Evolutionary conservation across 768 basidiomycete genomes (phyloP), one percentile per base, ranked within the genome.

Genomic region (Lactifluus volemus): DNA sequence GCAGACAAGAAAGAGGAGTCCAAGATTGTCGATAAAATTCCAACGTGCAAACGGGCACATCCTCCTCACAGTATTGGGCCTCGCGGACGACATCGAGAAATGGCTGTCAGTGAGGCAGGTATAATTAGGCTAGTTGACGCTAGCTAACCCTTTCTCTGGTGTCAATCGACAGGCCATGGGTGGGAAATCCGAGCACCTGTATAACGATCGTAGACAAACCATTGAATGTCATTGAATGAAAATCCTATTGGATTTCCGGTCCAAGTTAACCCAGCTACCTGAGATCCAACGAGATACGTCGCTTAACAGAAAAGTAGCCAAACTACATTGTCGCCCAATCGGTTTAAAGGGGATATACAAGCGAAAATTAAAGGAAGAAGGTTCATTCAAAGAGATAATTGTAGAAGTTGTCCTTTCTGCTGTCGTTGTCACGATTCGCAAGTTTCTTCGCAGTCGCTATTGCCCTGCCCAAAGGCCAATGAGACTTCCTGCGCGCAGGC

Each of bases 1-100:
- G 57, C 77, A 3, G 88, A 91, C 68, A 90, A 90, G 76, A 90
- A 88, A 75, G 90, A 88, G 68, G 89, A 91, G 70, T 82, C 76
- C 57, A 88, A 89, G 58, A 87, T 85, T 0, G 85, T 89, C 29
- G 78, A 81, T 21, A 88, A n/a, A 88, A 1, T 75, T 91, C 5
- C 86, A 89, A 68, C 76, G 77, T 56, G 83, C 85, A 0, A 85
- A 81, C 56, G 71, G 79, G 6, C 70, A 84, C 41, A 88, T 85
- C 68, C 76, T 86, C 2, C 88, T 8, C 81, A 90, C 45, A 83
- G 85, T 65, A 82, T 77, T n/a, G n/a, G n/a, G n/a, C 6, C 74
- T 91, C 4, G 83, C 80, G 25, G 83, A 86, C n/a, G 88, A 90
- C 68, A 88, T 84, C 67, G 81, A 88, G 62, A 78, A 19, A 89